Evolutionary conservation across 2,329 filamentous ascomycete genomes (phyloP).

Genomic region (Diaporthe citri): DNA sequence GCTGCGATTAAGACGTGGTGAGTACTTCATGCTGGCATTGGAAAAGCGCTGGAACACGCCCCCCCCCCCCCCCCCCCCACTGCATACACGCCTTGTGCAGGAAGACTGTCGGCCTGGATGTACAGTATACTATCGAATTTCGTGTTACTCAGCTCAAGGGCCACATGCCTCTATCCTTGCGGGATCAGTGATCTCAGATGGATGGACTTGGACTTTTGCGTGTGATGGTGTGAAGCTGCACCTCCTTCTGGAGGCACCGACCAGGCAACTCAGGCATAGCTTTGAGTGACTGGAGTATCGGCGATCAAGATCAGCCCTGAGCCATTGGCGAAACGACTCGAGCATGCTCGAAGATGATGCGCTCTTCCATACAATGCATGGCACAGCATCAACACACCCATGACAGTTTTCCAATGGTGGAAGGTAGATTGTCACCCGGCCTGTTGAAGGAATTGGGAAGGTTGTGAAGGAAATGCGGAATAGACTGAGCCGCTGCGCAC

Average conservation of each 20-base stretch:
- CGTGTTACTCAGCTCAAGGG: neutral
- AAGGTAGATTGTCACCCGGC: conserved; percentile 28
- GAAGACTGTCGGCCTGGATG: neutral
- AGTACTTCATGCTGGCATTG: neutral
- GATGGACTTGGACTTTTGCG: neutral
- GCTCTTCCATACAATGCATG: neutral
- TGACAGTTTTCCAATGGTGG: conserved; percentile 19
- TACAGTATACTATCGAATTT: neutral
- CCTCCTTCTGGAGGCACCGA: neutral
- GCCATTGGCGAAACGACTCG: neutral
- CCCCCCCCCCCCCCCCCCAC: neutral
- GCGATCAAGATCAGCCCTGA: neutral
- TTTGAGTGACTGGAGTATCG: conserved; percentile 3
- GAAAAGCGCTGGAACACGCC: neutral
- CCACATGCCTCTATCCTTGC: neutral
- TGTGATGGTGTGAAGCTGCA: neutral
- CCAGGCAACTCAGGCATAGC: neutral
- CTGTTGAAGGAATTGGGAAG: conserved; percentile 36
- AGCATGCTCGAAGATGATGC: conserved; percentile 17
- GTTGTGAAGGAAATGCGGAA: conserved; percentile 33
- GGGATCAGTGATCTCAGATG: neutral
- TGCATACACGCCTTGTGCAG: neutral
- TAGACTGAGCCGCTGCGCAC: conserved; percentile 35
- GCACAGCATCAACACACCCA: conserved; percentile 18
- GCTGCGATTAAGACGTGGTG: neutral